A percentile compares a stretch with the other conserved stretches of the same genome.
phyloP scores from a whole-genome alignment of 108 stramenopile genomes.

The Nitzschia sp. region DNA sequence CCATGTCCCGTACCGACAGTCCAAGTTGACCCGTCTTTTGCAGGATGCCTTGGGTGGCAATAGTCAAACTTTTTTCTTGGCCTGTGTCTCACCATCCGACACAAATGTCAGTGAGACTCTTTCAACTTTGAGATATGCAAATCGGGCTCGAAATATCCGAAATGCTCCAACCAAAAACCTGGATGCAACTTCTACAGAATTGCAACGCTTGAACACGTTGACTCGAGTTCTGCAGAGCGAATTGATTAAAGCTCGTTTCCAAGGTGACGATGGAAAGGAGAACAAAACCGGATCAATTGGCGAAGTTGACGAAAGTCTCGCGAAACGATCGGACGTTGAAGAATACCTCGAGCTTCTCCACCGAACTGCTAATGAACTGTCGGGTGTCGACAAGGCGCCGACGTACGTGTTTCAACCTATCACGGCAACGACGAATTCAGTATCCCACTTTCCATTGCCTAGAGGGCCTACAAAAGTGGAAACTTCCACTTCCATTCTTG shows the following conservation, averaged over 20 bases:
- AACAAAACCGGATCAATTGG: slow-evolving; percentile 38
- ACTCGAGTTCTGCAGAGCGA: slow-evolving; percentile 67
- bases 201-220: slow-evolving; percentile 77
- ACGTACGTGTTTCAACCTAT: not conserved
- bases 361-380: slow-evolving; percentile 27
- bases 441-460: not conserved
- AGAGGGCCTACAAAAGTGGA: not conserved
- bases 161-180: slow-evolving; percentile 85
- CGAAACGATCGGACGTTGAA: slow-evolving; percentile 58
- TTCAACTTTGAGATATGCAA: slow-evolving; percentile 93
- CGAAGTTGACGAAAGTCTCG: slow-evolving; percentile 44
- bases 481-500: not conserved
- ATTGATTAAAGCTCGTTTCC: slow-evolving; percentile 60
- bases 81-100: slow-evolving; percentile 92
- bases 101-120: slow-evolving; percentile 91
- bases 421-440: not conserved
- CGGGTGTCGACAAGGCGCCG: not conserved
- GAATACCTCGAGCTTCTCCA: slow-evolving; percentile 58
- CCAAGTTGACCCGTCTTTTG: slow-evolving; percentile 93
- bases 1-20: slow-evolving; percentile 90
- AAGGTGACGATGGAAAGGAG: slow-evolving; percentile 3
- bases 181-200: slow-evolving; percentile 74
- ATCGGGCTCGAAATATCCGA: slow-evolving; percentile 94
- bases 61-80: slow-evolving; percentile 90
- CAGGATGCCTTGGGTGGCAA: slow-evolving; percentile 97